Conservation (phyloP, 345 rosid genomes). For the Dipteronia sinensis region DNA sequence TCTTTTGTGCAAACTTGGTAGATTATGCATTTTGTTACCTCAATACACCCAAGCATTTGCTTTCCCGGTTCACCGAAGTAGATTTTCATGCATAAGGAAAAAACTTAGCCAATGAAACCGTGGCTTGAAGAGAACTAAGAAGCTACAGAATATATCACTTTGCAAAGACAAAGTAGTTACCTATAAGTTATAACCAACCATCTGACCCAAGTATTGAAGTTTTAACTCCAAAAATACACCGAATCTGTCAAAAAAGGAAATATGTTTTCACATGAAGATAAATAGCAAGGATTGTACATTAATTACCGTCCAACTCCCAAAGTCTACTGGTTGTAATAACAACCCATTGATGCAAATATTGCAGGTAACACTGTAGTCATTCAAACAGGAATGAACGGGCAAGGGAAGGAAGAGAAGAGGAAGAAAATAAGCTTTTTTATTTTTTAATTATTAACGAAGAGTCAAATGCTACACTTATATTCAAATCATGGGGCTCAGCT, state of each 20-base stretch:
- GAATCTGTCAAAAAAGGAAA: constrained; percentile 23
- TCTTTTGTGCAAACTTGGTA: not conserved
- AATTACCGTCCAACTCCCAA: not conserved
- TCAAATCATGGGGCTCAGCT: no score
- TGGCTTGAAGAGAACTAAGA: constrained; percentile 20
- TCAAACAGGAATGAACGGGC: not conserved
- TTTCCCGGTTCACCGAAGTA: constrained; percentile 30
- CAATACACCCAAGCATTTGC: constrained; percentile 19
- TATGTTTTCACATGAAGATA: constrained; percentile 20
- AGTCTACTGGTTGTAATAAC: not conserved
- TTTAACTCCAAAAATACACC: constrained; percentile 32
- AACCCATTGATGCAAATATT: constrained; percentile 6
- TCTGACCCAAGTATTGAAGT: constrained; percentile 23
- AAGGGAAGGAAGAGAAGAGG: not conserved
- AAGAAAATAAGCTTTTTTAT: no score
- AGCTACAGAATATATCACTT: constrained; percentile 17
- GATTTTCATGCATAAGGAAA: constrained; percentile 20
- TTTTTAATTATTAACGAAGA: no score
- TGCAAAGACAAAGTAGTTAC: constrained; percentile 31
- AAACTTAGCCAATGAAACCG: constrained; percentile 8
- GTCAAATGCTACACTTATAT: no score
- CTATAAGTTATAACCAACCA: constrained; percentile 19
- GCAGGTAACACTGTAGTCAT: not conserved
- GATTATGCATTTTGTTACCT: constrained; percentile 33
- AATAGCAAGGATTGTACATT: not conserved